Percentiles rank a stretch among this genome's conserved stretches.
Conservation (phyloP, 108 stramenopile genomes). For the Pseudonitzschia multistriata region DNA sequence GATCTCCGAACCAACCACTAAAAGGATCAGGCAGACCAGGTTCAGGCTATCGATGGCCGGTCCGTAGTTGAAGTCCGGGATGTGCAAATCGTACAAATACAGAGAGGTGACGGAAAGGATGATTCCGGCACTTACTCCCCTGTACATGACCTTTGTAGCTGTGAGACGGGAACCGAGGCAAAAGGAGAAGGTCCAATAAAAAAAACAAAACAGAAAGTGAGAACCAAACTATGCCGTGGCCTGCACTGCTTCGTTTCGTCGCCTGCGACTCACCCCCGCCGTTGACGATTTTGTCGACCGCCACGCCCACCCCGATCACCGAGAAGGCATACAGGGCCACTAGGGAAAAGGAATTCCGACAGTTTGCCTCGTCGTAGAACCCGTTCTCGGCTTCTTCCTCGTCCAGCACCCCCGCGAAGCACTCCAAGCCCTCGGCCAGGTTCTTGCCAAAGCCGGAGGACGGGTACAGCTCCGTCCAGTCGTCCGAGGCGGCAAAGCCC, state of each 20-base stretch:
- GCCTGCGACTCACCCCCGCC: conserved; percentile 45
- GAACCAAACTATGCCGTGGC: not conserved
- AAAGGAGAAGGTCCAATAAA: not conserved
- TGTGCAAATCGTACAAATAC: conserved; percentile 69
- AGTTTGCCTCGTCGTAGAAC: conserved; percentile 62
- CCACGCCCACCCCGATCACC: conserved; percentile 72
- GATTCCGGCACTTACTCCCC: conserved; percentile 80
- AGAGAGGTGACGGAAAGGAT: conserved; percentile 64
- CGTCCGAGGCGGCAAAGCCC: conserved; percentile 57
- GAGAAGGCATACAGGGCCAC: conserved; percentile 65
- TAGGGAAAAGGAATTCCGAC: conserved; percentile 46
- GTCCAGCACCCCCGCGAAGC: conserved; percentile 71
- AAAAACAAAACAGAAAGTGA: conserved; percentile 3
- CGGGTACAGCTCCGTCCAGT: conserved; percentile 71
- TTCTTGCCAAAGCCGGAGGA: conserved; percentile 66
- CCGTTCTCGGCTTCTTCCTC: conserved; percentile 39
- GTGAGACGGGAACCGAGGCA: not conserved
- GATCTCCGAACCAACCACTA: conserved; percentile 78
- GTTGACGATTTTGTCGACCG: conserved; percentile 76
- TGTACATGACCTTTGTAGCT: conserved; percentile 73
- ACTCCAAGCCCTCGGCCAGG: conserved; percentile 62
- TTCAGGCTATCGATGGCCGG: conserved; percentile 61
- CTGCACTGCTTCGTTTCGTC: too few species aligned
- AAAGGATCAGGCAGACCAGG: conserved; percentile 57
- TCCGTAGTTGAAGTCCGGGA: conserved; percentile 71